Percentiles rank a stretch among this genome's conserved stretches.
Conservation (phyloP, 805 yeast species). For the Lipomyces yamanashiensis region DNA sequence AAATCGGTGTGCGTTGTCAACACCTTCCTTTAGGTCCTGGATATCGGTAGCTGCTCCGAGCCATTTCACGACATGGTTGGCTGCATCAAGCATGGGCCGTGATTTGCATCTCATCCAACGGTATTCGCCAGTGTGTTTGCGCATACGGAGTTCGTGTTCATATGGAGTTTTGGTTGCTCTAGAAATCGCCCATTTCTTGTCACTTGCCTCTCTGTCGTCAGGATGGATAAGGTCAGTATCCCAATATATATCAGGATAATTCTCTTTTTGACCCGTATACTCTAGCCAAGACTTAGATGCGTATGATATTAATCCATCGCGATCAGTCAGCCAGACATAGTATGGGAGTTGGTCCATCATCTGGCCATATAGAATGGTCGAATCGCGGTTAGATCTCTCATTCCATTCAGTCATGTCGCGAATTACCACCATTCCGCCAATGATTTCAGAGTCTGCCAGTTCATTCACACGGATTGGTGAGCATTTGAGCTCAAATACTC, state of each 20-base stretch:
- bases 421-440: slow-evolving; percentile 12
- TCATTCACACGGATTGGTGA: background rate
- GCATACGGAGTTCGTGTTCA: background rate
- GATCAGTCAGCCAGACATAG: slow-evolving; percentile 9
- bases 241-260: background rate
- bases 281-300: slow-evolving; percentile 9
- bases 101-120: slow-evolving; percentile 14
- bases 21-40: slow-evolving; percentile 13
- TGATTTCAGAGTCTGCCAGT: slow-evolving; percentile 1
- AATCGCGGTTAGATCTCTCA: slow-evolving; percentile 4
- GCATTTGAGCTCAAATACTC: slow-evolving; percentile 5
- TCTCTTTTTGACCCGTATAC: background rate
- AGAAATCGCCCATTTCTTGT: background rate
- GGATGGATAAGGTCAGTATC: slow-evolving; percentile 1
- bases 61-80: slow-evolving; percentile 1
- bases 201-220: background rate
- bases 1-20: slow-evolving; percentile 4
- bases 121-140: slow-evolving; percentile 5
- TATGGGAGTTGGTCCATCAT: slow-evolving; percentile 14
- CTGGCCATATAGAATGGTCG: slow-evolving; percentile 1
- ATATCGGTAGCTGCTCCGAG: slow-evolving; percentile 9
- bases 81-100: slow-evolving; percentile 11
- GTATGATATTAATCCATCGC: slow-evolving; percentile 3
- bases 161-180: background rate
- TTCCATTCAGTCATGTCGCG: slow-evolving; percentile 20